phyloP scores from a whole-genome alignment of 2,329 filamentous ascomycete species.

The Colletotrichum spaethianum region DNA sequence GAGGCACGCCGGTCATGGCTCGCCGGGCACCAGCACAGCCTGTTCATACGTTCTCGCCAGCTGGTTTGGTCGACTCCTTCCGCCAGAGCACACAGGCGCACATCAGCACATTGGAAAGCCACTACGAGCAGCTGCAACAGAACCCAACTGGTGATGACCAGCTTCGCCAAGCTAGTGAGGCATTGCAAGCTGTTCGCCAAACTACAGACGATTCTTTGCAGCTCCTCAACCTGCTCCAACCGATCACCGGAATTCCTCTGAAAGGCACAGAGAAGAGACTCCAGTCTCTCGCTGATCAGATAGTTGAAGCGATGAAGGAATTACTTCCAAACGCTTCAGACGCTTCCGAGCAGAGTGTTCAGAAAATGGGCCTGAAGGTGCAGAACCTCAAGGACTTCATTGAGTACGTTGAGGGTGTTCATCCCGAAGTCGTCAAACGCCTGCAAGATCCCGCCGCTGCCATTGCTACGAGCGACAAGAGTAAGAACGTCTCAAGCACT shows the following conservation, averaged over 20 bases:
- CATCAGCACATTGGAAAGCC: conserved; percentile 19
- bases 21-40: conserved; percentile 31
- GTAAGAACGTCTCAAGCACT: not conserved
- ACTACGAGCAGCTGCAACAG: conserved; percentile 28
- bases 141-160: conserved; percentile 5
- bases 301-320: conserved; percentile 19
- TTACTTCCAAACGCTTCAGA: conserved; percentile 4
- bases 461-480: not conserved
- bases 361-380: conserved; percentile 28
- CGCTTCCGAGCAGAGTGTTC: not conserved
- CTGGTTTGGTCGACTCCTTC: conserved; percentile 30
- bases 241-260: conserved; percentile 32
- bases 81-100: conserved; percentile 28
- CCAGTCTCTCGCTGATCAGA: conserved; percentile 32
- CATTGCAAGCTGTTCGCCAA: conserved; percentile 18
- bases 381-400: conserved; percentile 38
- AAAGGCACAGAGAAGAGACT: conserved; percentile 34
- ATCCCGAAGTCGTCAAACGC: conserved; percentile 35
- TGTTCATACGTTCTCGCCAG: conserved; percentile 32
- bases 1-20: conserved; percentile 33
- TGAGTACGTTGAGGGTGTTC: conserved; percentile 36
- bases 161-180: conserved; percentile 4
- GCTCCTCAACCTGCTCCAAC: conserved; percentile 28
- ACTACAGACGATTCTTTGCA: conserved; percentile 18
- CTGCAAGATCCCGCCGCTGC: conserved; percentile 12